Evolutionary conservation across 2,329 filamentous ascomycete genomes (phyloP).

Genomic region (Sordariomycetes sp.): DNA sequence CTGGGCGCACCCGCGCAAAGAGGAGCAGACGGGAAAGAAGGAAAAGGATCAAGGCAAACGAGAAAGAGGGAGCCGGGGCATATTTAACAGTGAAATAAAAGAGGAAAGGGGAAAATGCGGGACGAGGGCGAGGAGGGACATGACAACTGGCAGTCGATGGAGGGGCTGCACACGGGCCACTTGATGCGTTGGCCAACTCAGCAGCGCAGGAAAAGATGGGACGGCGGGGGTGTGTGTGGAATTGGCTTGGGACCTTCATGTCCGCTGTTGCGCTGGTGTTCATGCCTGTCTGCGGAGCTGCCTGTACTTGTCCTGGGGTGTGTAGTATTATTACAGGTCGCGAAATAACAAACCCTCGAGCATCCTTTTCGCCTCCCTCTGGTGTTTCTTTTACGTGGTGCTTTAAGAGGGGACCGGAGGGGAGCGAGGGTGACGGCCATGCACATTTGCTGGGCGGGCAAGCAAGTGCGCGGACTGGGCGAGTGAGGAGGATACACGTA

Average conservation of each 20-base stretch:
- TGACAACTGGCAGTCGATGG: neutral
- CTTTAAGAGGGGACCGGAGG: neutral
- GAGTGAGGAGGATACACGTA: neutral
- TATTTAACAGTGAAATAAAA: conserved; percentile 6
- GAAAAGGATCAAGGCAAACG: neutral
- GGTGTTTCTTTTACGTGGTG: too few relatives aligned
- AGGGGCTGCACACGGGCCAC: conserved; percentile 27
- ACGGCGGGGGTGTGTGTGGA: conserved; percentile 21
- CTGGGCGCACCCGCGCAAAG: neutral
- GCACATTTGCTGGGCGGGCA: neutral
- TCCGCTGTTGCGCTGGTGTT: neutral
- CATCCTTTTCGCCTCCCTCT: neutral
- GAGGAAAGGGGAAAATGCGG: conserved; percentile 8
- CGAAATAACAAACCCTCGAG: neutral
- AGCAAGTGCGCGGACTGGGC: neutral
- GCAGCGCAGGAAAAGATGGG: conserved; percentile 43
- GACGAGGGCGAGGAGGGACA: conserved; percentile 12
- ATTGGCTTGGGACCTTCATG: neutral
- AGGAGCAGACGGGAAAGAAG: neutral
- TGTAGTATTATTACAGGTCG: too few relatives aligned
- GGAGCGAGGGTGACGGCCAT: neutral
- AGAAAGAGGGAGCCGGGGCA: neutral
- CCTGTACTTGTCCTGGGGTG: too few relatives aligned
- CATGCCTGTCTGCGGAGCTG: too few relatives aligned
- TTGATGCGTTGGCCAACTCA: conserved; percentile 31